Evolutionary conservation across 345 rosid genomes (phyloP), one percentile per base, ranked within the genome.

Genomic region (Odontarrhena argentea): DNA sequence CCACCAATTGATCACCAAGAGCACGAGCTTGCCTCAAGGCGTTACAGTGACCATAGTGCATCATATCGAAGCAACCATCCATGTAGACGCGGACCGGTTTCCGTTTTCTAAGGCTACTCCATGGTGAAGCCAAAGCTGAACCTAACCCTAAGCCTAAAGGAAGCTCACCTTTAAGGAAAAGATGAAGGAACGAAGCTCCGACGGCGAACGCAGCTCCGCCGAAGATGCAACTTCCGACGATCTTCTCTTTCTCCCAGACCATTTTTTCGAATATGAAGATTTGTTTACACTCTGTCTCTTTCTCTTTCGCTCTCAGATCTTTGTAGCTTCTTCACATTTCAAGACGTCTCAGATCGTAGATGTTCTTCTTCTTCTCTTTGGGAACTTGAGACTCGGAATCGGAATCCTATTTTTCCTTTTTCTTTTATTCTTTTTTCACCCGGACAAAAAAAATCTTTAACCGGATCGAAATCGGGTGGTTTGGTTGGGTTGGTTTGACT

Each of bases 61-160:
- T 92, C 71, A 92, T 87, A 76, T 92, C 96, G 77, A 92, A 92
- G 79, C 98, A 89, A 55, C 98, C 98, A 61, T 92, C 98, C 98
- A 92, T 92, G 87, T 87, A 92, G 54, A 92, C 98, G 11, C 98
- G 89, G 13, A 87, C 68, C 0, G 74, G 82, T 81, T 78, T 89
- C 76, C 77, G 86, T 50, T 81, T 81, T 61, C 76, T 76, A 14
- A 66, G 71, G 38, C 61, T 69, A 38, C 72, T 61, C 82, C 80
- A 63, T 34, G 68, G 78, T 4, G 69, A 63, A 26, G 67, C 67
- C 51, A 76, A 58, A 61, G 63, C 83, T 48, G 55, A 35, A 26
- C 79, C 76, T 71, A 71, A 57, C 9, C 76, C 76, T 46, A 76
- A 47, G 41, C 74, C 73, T 13, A 72, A 63, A 2, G 75, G 65